These are phyloP conservation scores for Pseudopithomyces chartarum DNA, from an alignment of 2,329 filamentous ascomycete species.

Conservation along the genomic window DNA sequence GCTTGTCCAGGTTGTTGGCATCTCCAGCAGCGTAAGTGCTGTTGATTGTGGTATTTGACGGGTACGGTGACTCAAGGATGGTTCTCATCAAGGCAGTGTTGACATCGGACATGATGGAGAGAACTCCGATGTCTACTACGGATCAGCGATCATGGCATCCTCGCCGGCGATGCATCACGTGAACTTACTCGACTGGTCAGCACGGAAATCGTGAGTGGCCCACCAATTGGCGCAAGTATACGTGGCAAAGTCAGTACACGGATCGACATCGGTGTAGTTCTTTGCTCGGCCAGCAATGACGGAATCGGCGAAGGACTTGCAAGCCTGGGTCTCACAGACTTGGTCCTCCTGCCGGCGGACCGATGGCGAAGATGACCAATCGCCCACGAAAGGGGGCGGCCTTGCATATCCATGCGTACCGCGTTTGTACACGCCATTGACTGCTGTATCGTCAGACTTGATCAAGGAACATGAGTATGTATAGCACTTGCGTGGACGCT, in stretches of 20 bases:
- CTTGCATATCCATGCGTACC: neutral
- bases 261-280: slow-evolving; percentile 64
- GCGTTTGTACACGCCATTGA: slow-evolving; percentile 4
- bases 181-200: slow-evolving; percentile 64
- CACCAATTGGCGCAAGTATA: slow-evolving; percentile 69
- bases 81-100: slow-evolving; percentile 55
- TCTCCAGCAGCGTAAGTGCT: slow-evolving; percentile 7
- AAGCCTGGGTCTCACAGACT: slow-evolving; percentile 8
- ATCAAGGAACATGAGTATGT: neutral
- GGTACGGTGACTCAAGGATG: slow-evolving; percentile 63
- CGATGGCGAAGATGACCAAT: slow-evolving; percentile 1
- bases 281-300: slow-evolving; percentile 9
- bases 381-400: slow-evolving; percentile 7
- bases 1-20: slow-evolving; percentile 53
- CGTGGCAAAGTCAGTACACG: slow-evolving; percentile 69
- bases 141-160: neutral
- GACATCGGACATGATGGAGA: slow-evolving; percentile 11
- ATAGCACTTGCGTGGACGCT: neutral
- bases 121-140: slow-evolving; percentile 6
- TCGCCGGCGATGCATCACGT: slow-evolving; percentile 35
- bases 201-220: slow-evolving; percentile 65
- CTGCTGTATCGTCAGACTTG: neutral
- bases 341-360: slow-evolving; percentile 6
- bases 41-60: slow-evolving; percentile 14
- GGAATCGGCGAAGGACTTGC: slow-evolving; percentile 9